A percentile compares a stretch with the other conserved stretches of the same genome.
These are phyloP conservation scores for Tetrapisispora iriomotensis DNA, from an alignment of 805 yeast genomes.

Conservation along the genomic window DNA sequence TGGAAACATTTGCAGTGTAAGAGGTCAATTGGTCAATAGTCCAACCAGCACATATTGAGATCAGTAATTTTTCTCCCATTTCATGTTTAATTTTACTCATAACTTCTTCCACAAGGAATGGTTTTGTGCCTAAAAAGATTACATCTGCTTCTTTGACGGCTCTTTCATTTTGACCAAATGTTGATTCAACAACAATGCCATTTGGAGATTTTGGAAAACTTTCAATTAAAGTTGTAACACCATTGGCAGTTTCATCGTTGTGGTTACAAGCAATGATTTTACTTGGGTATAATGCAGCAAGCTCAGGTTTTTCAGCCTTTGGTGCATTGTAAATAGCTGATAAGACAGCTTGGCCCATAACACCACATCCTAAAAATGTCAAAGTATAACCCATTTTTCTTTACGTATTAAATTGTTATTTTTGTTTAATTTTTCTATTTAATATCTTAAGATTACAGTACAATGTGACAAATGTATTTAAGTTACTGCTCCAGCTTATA, in stretches of 20 bases:
- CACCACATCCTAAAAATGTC: constrained; percentile 85
- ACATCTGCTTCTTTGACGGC: constrained; percentile 61
- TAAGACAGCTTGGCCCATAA: constrained; percentile 89
- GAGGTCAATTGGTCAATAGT: constrained; percentile 57
- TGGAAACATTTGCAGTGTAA: constrained; percentile 51
- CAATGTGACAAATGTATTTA: too few relatives aligned
- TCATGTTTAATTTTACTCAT: constrained; percentile 40
- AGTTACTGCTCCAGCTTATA: too few relatives aligned
- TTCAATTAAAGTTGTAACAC: constrained; percentile 40
- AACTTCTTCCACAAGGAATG: constrained; percentile 61
- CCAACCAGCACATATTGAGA: constrained; percentile 89
- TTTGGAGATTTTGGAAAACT: constrained; percentile 34
- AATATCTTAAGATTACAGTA: too few relatives aligned
- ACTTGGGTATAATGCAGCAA: constrained; percentile 43
- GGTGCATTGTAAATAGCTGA: constrained; percentile 44
- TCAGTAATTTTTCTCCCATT: constrained; percentile 47
- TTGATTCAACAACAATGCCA: constrained; percentile 43
- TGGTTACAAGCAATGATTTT: constrained; percentile 69
- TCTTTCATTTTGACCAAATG: constrained; percentile 41
- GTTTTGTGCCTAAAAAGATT: constrained; percentile 80
- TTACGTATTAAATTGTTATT: too few relatives aligned
- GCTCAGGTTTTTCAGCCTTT: constrained; percentile 18
- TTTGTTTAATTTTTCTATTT: too few relatives aligned
- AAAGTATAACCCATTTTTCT: constrained; percentile 40
- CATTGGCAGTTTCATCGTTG: constrained; percentile 33